Conservation (phyloP, 1,284 basidiomycete genomes). For the Serendipita sp. region DNA sequence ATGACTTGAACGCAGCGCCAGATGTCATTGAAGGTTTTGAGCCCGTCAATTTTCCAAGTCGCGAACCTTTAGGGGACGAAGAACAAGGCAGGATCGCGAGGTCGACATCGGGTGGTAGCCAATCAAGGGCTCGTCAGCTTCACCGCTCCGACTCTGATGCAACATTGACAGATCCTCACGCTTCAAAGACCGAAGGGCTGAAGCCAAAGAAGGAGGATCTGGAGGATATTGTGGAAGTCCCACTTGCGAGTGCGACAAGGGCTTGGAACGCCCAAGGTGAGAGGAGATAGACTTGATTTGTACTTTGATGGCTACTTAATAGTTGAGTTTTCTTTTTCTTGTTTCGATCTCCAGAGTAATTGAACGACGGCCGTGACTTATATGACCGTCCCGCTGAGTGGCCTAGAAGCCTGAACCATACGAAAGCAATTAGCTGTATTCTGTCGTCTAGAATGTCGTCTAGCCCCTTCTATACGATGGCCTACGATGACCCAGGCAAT, state of each 20-base stretch:
- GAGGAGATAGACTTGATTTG: neutral
- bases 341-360: too few relatives aligned
- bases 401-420: neutral
- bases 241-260: neutral
- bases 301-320: neutral
- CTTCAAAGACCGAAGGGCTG: neutral
- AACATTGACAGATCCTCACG: neutral
- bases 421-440: neutral
- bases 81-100: neutral
- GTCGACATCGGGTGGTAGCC: neutral
- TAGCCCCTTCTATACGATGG: too few relatives aligned
- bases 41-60: neutral
- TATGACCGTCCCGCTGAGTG: neutral
- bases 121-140: neutral
- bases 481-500: too few relatives aligned
- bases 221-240: neutral
- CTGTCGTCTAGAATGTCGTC: too few relatives aligned
- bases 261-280: neutral
- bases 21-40: constrained; percentile 2
- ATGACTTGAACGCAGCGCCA: neutral
- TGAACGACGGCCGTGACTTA: neutral
- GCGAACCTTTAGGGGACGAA: neutral
- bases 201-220: neutral
- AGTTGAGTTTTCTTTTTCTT: too few relatives aligned
- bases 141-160: neutral